Evolutionary conservation across 2,329 filamentous ascomycete genomes (phyloP).

Genomic region (Cordyceps farinosa): DNA sequence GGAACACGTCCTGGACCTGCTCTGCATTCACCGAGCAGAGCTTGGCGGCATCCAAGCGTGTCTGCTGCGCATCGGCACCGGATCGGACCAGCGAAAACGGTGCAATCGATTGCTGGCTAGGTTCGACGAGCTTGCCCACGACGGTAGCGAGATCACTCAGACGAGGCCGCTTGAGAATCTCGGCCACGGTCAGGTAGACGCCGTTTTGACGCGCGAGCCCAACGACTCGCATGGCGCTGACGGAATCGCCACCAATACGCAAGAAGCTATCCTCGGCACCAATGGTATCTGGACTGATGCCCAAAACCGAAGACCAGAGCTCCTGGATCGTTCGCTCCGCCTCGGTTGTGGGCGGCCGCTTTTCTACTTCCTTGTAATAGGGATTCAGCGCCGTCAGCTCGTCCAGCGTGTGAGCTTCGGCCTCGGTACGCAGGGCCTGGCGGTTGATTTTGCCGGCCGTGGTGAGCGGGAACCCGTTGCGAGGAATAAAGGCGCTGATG

Average conservation of each 20-base stretch:
- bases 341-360: slow-evolving; percentile 2
- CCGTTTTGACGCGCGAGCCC: slow-evolving; percentile 37
- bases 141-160: slow-evolving; percentile 42
- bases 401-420: not conserved
- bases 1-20: slow-evolving; percentile 22
- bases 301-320: slow-evolving; percentile 5
- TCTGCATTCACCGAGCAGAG: slow-evolving; percentile 19
- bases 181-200: slow-evolving; percentile 42
- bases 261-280: slow-evolving; percentile 15
- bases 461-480: slow-evolving; percentile 1
- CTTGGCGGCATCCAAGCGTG: slow-evolving; percentile 8
- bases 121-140: not conserved
- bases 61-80: not conserved
- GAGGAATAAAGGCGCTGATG: slow-evolving; percentile 4
- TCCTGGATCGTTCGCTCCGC: not conserved
- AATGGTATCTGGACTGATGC: slow-evolving; percentile 18
- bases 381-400: not conserved
- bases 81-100: not conserved
- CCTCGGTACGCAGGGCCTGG: not conserved
- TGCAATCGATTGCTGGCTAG: not conserved
- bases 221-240: slow-evolving; percentile 48
- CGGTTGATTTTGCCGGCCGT: slow-evolving; percentile 10
- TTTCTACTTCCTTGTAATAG: not conserved
- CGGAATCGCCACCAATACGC: slow-evolving; percentile 35
- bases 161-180: slow-evolving; percentile 42